These are phyloP conservation scores for Hygrophorus pudorinus DNA, from an alignment of 768 basidiomycete genomes.

Conservation along the genomic window DNA sequence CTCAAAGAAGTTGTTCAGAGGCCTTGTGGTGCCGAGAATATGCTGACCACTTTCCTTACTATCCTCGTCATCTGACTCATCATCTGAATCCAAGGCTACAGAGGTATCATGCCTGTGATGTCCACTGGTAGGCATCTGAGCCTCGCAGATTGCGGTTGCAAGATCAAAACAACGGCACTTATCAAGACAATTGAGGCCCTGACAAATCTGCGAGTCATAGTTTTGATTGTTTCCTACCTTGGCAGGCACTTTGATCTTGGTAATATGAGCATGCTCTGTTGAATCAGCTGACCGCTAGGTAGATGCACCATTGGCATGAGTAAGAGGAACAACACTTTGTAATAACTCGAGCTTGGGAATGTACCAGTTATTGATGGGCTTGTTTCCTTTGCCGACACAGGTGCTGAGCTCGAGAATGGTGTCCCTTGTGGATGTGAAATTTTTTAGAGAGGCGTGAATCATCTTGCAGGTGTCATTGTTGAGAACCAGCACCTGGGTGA, in stretches of 20 bases:
- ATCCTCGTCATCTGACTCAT: neutral
- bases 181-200: slow-evolving; percentile 13
- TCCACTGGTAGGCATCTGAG: neutral
- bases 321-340: slow-evolving; percentile 12
- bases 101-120: neutral
- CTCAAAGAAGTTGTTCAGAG: slow-evolving; percentile 7
- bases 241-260: slow-evolving; percentile 13
- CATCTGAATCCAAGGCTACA: neutral
- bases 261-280: slow-evolving; percentile 15
- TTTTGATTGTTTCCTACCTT: slow-evolving; percentile 13
- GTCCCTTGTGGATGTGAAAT: slow-evolving; percentile 21
- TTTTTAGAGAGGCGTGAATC: slow-evolving; percentile 9
- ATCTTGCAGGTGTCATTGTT: slow-evolving; percentile 5
- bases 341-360: slow-evolving; percentile 26
- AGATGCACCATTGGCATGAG: slow-evolving; percentile 12
- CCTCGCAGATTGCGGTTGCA: slow-evolving; percentile 1
- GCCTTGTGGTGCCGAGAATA: neutral
- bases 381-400: slow-evolving; percentile 9
- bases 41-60: too few species aligned
- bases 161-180: slow-evolving; percentile 11
- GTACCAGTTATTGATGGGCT: slow-evolving; percentile 16
- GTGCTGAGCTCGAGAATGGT: slow-evolving; percentile 13
- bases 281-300: slow-evolving; percentile 17
- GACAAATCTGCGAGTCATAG: slow-evolving; percentile 15
- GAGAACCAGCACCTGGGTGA: slow-evolving; percentile 4